A percentile compares a stretch with the other conserved stretches of the same genome.
These are phyloP conservation scores for Yamadazyma blattariae DNA, from an alignment of 1,139 yeast species.

Conservation along the genomic window DNA sequence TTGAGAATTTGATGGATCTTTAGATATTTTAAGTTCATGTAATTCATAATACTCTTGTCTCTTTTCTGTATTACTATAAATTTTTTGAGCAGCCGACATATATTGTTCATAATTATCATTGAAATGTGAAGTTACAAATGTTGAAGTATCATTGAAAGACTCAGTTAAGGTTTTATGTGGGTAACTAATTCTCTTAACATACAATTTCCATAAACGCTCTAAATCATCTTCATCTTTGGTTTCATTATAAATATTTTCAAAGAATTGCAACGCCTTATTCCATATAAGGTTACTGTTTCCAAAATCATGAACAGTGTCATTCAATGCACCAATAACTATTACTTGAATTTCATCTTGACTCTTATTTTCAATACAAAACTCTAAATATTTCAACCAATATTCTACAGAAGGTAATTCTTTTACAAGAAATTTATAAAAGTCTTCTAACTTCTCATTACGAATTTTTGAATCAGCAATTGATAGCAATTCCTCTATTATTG, in stretches of 20 bases:
- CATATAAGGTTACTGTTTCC: slow-evolving; percentile 35
- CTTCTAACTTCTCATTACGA: slow-evolving; percentile 12
- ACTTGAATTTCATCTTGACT: slow-evolving; percentile 11
- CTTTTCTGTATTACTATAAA: slow-evolving; percentile 28
- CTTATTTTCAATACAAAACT: slow-evolving; percentile 9
- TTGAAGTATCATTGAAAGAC: slow-evolving; percentile 42
- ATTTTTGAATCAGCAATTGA: slow-evolving; percentile 13
- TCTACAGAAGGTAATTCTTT: slow-evolving; percentile 18
- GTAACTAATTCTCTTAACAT: slow-evolving; percentile 31
- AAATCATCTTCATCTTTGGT: slow-evolving; percentile 15
- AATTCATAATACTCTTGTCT: slow-evolving; percentile 25
- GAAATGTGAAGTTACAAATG: slow-evolving; percentile 34
- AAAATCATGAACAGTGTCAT: slow-evolving; percentile 32
- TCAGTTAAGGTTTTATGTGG: slow-evolving; percentile 45
- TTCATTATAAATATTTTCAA: slow-evolving; percentile 9
- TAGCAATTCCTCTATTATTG: slow-evolving; percentile 25
- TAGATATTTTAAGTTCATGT: slow-evolving; percentile 20
- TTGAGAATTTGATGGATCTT: slow-evolving; percentile 16
- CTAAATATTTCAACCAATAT: slow-evolving; percentile 20
- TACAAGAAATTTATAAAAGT: slow-evolving; percentile 18
- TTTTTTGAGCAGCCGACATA: slow-evolving; percentile 37
- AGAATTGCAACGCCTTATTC: slow-evolving; percentile 21
- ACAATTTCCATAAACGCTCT: slow-evolving; percentile 21
- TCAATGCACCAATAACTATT: slow-evolving; percentile 21
- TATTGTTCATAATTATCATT: slow-evolving; percentile 33